phyloP scores from a whole-genome alignment of 345 rosid genomes.

The Isatis tinctoria region DNA sequence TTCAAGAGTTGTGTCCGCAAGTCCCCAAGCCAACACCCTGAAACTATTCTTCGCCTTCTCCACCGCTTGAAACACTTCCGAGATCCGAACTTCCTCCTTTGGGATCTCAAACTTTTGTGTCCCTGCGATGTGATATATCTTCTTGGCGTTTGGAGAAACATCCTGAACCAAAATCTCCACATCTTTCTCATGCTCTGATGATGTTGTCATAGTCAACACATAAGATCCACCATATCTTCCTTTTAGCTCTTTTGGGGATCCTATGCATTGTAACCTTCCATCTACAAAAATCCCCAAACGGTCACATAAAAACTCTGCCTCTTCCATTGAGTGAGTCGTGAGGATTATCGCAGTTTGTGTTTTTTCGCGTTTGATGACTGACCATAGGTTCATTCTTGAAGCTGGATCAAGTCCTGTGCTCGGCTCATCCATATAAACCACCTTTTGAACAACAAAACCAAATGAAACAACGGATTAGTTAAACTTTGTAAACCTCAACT shows the following conservation, averaged over 20 bases:
- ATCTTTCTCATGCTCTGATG: slow-evolving; percentile 50
- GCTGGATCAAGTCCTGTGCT: slow-evolving; percentile 97
- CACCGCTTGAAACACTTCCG: slow-evolving; percentile 71
- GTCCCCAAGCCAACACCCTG: slow-evolving; percentile 87
- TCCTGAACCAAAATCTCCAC: slow-evolving; percentile 57
- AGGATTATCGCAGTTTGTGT: slow-evolving; percentile 71
- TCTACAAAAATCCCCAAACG: slow-evolving; percentile 83
- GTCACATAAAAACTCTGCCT: slow-evolving; percentile 90
- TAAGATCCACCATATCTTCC: slow-evolving; percentile 84
- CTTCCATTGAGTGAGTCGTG: slow-evolving; percentile 97
- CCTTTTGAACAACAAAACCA: slow-evolving; percentile 36
- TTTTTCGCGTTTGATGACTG: slow-evolving; percentile 75
- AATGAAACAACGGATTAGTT: not conserved
- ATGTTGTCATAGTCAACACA: slow-evolving; percentile 77
- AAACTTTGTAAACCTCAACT: not conserved
- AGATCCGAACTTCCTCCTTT: slow-evolving; percentile 61
- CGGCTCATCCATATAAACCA: slow-evolving; percentile 96
- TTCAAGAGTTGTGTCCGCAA: slow-evolving; percentile 85
- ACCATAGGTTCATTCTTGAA: slow-evolving; percentile 83
- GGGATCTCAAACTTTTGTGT: slow-evolving; percentile 94
- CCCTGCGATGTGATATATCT: slow-evolving; percentile 71
- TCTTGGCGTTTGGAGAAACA: slow-evolving; percentile 60
- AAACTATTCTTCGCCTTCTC: slow-evolving; percentile 68
- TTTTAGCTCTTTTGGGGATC: slow-evolving; percentile 77
- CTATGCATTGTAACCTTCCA: slow-evolving; percentile 87